A percentile compares a stretch with the other conserved stretches of the same genome.
phyloP scores from a whole-genome alignment of 177 flowering plant species.

The Telopea speciosissima region DNA sequence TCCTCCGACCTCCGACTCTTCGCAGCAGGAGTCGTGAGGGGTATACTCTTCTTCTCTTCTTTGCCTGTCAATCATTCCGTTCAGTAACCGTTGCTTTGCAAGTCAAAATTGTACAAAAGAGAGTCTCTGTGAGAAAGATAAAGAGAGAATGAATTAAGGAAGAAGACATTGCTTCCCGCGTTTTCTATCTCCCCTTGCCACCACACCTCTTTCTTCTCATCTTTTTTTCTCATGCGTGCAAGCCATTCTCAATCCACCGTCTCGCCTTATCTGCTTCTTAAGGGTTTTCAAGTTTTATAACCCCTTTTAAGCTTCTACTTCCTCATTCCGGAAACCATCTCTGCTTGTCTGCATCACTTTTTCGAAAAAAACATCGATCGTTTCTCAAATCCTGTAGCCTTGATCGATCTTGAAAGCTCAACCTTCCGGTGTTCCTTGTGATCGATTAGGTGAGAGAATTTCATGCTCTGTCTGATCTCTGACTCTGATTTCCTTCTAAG shows the following conservation, averaged over 20 bases:
- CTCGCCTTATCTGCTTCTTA: slow-evolving; percentile 9
- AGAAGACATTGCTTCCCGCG: slow-evolving; percentile 33
- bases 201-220: not conserved
- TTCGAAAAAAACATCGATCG: too few species aligned
- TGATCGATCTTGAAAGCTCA: not conserved
- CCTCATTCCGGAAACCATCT: not conserved
- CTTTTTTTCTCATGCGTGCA: slow-evolving; percentile 35
- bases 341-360: not conserved
- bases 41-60: too few species aligned
- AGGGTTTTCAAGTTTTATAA: slow-evolving; percentile 9
- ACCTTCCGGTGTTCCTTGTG: not conserved
- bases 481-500: not conserved
- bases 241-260: slow-evolving; percentile 23
- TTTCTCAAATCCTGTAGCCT: not conserved
- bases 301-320: slow-evolving; percentile 17
- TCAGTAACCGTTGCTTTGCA: slow-evolving; percentile 21
- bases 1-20: too few species aligned
- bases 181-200: slow-evolving; percentile 16
- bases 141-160: not conserved
- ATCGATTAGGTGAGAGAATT: not conserved
- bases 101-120: slow-evolving; percentile 12
- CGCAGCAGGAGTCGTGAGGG: too few species aligned
- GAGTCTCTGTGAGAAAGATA: not conserved
- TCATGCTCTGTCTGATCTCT: not conserved
- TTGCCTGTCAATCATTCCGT: too few species aligned